Evolutionary conservation across 2,329 filamentous ascomycete genomes (phyloP).

Genomic region (Aaosphaeria pasadenensis): DNA sequence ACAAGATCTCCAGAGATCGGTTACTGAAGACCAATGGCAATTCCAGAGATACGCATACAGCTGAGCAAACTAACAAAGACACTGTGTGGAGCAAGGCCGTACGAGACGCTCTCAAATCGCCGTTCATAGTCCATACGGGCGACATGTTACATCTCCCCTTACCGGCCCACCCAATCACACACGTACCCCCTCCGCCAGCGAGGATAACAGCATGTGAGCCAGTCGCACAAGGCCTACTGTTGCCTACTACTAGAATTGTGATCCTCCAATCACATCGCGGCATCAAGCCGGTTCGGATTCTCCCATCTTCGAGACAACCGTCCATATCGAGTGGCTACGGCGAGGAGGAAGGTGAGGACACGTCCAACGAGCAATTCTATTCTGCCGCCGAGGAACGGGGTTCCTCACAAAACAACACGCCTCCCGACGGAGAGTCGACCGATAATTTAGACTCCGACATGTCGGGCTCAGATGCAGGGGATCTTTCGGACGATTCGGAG

Average conservation of each 20-base stretch:
- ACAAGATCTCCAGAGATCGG: slow-evolving; percentile 25
- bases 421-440: slow-evolving; percentile 39
- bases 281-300: slow-evolving; percentile 50
- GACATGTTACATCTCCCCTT: slow-evolving; percentile 77
- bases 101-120: slow-evolving; percentile 68
- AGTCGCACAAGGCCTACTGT: slow-evolving; percentile 80
- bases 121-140: slow-evolving; percentile 77
- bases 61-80: slow-evolving; percentile 28
- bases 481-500: slow-evolving; percentile 87
- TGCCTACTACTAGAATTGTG: slow-evolving; percentile 77
- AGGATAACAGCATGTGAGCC: slow-evolving; percentile 93
- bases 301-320: slow-evolving; percentile 43
- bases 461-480: slow-evolving; percentile 65
- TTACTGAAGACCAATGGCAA: slow-evolving; percentile 37
- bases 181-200: slow-evolving; percentile 78
- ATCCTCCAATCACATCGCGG: slow-evolving; percentile 61
- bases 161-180: slow-evolving; percentile 79
- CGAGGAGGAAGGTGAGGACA: slow-evolving; percentile 76
- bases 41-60: slow-evolving; percentile 11
- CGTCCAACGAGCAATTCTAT: slow-evolving; percentile 86
- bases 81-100: slow-evolving; percentile 47
- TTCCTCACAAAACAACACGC: slow-evolving; percentile 36
- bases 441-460: slow-evolving; percentile 55
- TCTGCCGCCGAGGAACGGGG: slow-evolving; percentile 77
- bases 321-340: slow-evolving; percentile 57